Evolutionary conservation across 2,329 filamentous ascomycete species (phyloP), one percentile per base, ranked within the genome.

Genomic region (Helotiales sp.): DNA sequence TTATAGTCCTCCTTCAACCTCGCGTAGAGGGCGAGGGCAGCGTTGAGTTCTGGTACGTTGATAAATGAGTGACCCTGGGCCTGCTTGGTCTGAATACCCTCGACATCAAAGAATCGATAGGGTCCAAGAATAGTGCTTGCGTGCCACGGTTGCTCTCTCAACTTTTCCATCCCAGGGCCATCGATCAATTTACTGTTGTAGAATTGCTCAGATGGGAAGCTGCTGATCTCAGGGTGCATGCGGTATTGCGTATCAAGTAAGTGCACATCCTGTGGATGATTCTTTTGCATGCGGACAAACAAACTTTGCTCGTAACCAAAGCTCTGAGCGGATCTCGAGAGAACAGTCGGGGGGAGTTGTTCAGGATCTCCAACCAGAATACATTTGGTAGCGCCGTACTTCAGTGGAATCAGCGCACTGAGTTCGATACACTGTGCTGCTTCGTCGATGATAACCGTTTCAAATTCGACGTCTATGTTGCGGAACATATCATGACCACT

Each of bases 401-500:
- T 99, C 65, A 99, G 86, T 1, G 96, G 96, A 72, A 99, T 99
- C 55, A 99, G 85, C 13, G 96, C 96, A 76, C 93, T 97, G 76
- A 99, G 86, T 81, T 99, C 96, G 69, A 99, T 96, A 78, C 95
- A 99, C 84, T 99, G 96, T 17, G 96, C 96, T 3, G 96, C 96
- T 81, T 99, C 96, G 75, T 99, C 96, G 70, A 99, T 97, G 73
- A 99, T 92, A 71, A 99, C 96, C 0, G 96, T 98, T 80, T 99
- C 96, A 73, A 99, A 99, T 78, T 99, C 96, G 61, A 99, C 93
- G 74, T 92, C 94, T 64, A 99, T 82, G 73, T 91, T 91, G 79
- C 95, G 93, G 82, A 99, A 97, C 89, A 98, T 97, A 72, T 99
- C 96, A 76, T 99, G 96, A 3, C 96, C 96, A 78, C 91, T 95